Percentiles rank a stretch among this genome's conserved stretches.
phyloP scores from a whole-genome alignment of 441 rosid genomes.

The Aquilaria agallochum region DNA sequence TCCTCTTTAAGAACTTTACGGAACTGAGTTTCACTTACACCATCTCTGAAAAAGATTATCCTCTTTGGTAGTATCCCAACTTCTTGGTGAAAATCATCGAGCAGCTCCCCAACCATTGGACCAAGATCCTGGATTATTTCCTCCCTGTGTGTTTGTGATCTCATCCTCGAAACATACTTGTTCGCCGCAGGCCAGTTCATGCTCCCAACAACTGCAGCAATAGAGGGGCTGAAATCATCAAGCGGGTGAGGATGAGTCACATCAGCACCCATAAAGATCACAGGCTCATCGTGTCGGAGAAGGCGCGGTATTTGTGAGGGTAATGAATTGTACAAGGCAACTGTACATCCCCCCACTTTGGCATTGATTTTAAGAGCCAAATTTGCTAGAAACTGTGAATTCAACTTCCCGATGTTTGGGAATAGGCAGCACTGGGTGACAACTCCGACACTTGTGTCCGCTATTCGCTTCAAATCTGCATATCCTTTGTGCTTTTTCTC shows the following conservation, averaged over 20 bases:
- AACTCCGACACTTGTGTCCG: slow-evolving; percentile 66
- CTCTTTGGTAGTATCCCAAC: slow-evolving; percentile 55
- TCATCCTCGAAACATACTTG: slow-evolving; percentile 61
- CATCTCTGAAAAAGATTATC: slow-evolving; percentile 71
- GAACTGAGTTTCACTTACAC: slow-evolving; percentile 75
- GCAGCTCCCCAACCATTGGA: slow-evolving; percentile 62
- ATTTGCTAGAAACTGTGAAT: slow-evolving; percentile 67
- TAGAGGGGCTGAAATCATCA: slow-evolving; percentile 68
- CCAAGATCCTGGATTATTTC: slow-evolving; percentile 68
- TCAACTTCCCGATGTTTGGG: slow-evolving; percentile 51
- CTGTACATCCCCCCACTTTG: slow-evolving; percentile 81
- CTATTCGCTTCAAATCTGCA: slow-evolving; percentile 63
- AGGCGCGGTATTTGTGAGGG: slow-evolving; percentile 81
- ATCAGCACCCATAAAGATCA: slow-evolving; percentile 80
- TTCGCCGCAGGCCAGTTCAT: slow-evolving; percentile 82
- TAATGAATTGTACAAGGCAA: slow-evolving; percentile 72
- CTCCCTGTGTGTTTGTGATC: slow-evolving; percentile 68
- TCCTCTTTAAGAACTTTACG: slow-evolving; percentile 56
- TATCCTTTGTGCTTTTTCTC: slow-evolving; percentile 91
- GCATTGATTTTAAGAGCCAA: slow-evolving; percentile 75
- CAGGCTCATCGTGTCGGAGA: slow-evolving; percentile 49
- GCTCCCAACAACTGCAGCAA: slow-evolving; percentile 79
- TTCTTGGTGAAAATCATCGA: slow-evolving; percentile 70
- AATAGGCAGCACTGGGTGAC: slow-evolving; percentile 72
- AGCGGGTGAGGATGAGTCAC: slow-evolving; percentile 80